A percentile compares a stretch with the other conserved stretches of the same genome.
These are phyloP conservation scores for Termitomyces sp. DNA, from an alignment of 768 basidiomycete genomes.

Conservation along the genomic window DNA sequence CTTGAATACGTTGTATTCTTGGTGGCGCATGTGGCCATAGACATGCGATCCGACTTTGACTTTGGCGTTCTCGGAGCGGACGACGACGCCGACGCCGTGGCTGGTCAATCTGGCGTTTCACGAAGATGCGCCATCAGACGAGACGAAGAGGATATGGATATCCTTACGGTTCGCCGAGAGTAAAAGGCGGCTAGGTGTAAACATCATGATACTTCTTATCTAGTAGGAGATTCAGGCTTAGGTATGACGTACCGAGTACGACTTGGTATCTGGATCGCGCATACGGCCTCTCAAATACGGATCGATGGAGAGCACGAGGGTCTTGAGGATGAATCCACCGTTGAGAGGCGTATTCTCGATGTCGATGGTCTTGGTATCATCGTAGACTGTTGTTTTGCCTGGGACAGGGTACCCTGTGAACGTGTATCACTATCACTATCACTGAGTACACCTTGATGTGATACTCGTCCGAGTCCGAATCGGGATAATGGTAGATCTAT, in stretches of 20 bases:
- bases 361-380: conserved; percentile 47
- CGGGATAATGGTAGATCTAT: background rate
- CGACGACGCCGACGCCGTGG: conserved; percentile 42
- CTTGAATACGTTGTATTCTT: conserved; percentile 37
- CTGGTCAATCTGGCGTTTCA: conserved; percentile 24
- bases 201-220: too few relatives aligned
- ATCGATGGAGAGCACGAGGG: conserved; percentile 43
- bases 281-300: conserved; percentile 42
- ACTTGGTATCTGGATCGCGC: conserved; percentile 28
- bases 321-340: conserved; percentile 50
- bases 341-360: conserved; percentile 42
- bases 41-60: conserved; percentile 41
- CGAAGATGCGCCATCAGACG: background rate
- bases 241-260: conserved; percentile 23
- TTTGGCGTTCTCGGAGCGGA: conserved; percentile 37
- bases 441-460: background rate
- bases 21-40: conserved; percentile 33
- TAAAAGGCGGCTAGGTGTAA: conserved; percentile 24
- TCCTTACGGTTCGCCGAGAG: conserved; percentile 37
- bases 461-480: background rate
- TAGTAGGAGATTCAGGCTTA: background rate
- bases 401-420: conserved; percentile 39
- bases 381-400: conserved; percentile 45
- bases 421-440: background rate
- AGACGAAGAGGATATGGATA: background rate